Evolutionary conservation across 1,284 basidiomycete species (phyloP).

Genomic region (Cutaneotrichosporon sp.): DNA sequence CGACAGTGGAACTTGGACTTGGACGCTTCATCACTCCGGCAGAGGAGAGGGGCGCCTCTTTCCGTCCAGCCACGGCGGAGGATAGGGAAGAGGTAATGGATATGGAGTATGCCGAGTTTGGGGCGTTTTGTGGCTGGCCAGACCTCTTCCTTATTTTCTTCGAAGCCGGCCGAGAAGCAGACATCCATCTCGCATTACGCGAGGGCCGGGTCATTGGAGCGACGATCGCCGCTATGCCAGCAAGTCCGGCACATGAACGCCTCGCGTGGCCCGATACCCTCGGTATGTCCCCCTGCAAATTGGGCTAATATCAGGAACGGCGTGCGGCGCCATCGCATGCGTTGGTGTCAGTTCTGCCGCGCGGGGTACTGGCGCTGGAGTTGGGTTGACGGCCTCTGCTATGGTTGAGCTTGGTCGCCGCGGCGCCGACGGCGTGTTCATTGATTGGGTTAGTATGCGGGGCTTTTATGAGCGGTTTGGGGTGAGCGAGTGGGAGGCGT

Average conservation of each 20-base stretch:
- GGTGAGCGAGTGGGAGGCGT: slow-evolving; percentile 26
- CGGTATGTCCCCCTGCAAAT: slow-evolving; percentile 12
- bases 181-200: slow-evolving; percentile 24
- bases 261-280: slow-evolving; percentile 28
- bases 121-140: slow-evolving; percentile 33
- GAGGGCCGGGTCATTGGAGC: slow-evolving; percentile 28
- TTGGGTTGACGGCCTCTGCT: slow-evolving; percentile 27
- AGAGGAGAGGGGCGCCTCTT: slow-evolving; percentile 19
- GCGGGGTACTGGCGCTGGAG: slow-evolving; percentile 24
- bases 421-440: slow-evolving; percentile 33
- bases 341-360: slow-evolving; percentile 26
- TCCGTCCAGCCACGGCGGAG: slow-evolving; percentile 17
- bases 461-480: slow-evolving; percentile 33
- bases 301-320: slow-evolving; percentile 17
- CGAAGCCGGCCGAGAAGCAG: slow-evolving; percentile 17
- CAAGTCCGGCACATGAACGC: slow-evolving; percentile 12
- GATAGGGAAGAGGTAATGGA: slow-evolving; percentile 22
- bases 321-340: slow-evolving; percentile 25
- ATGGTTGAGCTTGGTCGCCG: slow-evolving; percentile 21
- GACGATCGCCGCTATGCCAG: slow-evolving; percentile 22
- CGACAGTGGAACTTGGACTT: slow-evolving; percentile 13
- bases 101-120: slow-evolving; percentile 29
- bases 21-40: slow-evolving; percentile 18
- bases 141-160: slow-evolving; percentile 28
- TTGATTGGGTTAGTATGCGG: slow-evolving; percentile 33